A percentile compares a stretch with the other conserved stretches of the same genome.
phyloP scores from a whole-genome alignment of 2,329 filamentous ascomycete genomes.

The Stachybotrys echinatus region DNA sequence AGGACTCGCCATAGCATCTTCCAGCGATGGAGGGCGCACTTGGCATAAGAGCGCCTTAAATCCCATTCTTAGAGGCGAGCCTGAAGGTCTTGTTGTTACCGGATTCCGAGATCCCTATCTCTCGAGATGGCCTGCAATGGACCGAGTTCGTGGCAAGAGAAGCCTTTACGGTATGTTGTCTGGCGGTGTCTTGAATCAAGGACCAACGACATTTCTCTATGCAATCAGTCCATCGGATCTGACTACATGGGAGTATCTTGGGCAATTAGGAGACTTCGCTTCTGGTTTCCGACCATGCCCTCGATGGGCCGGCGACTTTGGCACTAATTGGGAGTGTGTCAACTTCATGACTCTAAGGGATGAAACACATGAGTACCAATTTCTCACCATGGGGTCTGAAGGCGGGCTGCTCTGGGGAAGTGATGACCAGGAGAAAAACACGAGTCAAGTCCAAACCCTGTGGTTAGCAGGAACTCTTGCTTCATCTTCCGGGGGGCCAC shows the following conservation, averaged over 20 bases:
- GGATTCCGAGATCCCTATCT: constrained; percentile 30
- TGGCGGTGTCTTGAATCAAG: constrained; percentile 34
- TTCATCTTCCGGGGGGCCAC: no score
- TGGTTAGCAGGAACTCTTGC: no score
- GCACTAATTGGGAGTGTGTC: constrained; percentile 45
- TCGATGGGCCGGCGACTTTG: constrained; percentile 43
- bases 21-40: constrained; percentile 26
- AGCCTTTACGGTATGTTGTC: constrained; percentile 42
- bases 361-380: constrained; percentile 21
- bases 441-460: constrained; percentile 5
- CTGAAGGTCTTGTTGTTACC: constrained; percentile 18
- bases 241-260: constrained; percentile 38
- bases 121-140: constrained; percentile 19
- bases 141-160: constrained; percentile 13
- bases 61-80: constrained; percentile 22
- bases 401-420: constrained; percentile 21
- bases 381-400: constrained; percentile 41
- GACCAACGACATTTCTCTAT: constrained; percentile 43
- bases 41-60: constrained; percentile 25
- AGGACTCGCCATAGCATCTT: constrained; percentile 32
- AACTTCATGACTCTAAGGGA: constrained; percentile 38
- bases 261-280: constrained; percentile 33
- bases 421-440: constrained; percentile 6
- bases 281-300: constrained; percentile 29
- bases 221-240: constrained; percentile 31